Conservation (phyloP, 306 rosid species). For the Cercis canadensis region DNA sequence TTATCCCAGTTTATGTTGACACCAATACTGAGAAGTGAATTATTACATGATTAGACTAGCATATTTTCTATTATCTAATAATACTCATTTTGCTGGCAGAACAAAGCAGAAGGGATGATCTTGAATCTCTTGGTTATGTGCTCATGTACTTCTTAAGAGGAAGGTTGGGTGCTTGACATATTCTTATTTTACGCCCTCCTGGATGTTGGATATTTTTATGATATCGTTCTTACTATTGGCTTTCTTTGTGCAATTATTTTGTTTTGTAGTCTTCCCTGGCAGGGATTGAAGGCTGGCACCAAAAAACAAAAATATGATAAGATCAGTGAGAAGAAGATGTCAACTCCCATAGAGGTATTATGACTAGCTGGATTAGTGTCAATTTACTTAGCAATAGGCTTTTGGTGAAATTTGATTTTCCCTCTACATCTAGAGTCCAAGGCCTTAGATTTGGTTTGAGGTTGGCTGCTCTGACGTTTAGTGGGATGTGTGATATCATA, state of each 20-base stretch:
- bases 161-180: conserved; percentile 64
- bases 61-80: conserved; percentile 35
- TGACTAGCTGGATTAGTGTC: conserved; percentile 18
- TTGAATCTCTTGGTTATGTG: conserved; percentile 99
- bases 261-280: conserved; percentile 94
- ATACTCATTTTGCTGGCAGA: conserved; percentile 58
- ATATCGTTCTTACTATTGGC: conserved; percentile 32
- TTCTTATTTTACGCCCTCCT: conserved; percentile 32
- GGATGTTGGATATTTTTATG: conserved; percentile 35
- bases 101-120: conserved; percentile 99
- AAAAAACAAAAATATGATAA: conserved; percentile 96
- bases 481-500: conserved; percentile 20
- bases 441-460: conserved; percentile 22
- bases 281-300: conserved; percentile 96
- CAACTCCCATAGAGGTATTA: conserved; percentile 92
- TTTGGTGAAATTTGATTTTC: conserved; percentile 26
- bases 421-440: conserved; percentile 16
- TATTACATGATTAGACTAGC: conserved; percentile 5
- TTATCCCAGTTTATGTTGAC: conserved; percentile 19
- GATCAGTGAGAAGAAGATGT: conserved; percentile 94
- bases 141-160: conserved; percentile 98
- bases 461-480: conserved; percentile 7
- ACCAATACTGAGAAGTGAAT: conserved; percentile 19
- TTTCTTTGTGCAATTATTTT: conserved; percentile 29
- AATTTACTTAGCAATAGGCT: neutral